A percentile compares a stretch with the other conserved stretches of the same genome.
phyloP scores from a whole-genome alignment of 768 basidiomycete genomes.

The Tylopilus rubrobrunneus region DNA sequence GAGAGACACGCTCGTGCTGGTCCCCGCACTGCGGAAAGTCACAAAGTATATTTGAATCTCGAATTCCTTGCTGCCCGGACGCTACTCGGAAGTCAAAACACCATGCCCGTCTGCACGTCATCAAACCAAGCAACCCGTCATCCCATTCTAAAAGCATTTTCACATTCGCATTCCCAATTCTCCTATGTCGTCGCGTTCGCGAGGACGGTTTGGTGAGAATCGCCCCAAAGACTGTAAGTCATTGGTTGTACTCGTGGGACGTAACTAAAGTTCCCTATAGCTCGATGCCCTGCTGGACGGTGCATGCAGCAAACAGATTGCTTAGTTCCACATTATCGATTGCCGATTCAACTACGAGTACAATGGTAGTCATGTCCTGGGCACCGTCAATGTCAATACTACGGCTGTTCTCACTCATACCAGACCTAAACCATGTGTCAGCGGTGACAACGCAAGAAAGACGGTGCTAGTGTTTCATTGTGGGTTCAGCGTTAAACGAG shows the following conservation, averaged over 20 bases:
- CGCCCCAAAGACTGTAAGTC: conserved; percentile 67
- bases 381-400: too few relatives aligned
- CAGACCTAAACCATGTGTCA: conserved; percentile 65
- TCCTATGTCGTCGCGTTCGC: conserved; percentile 90
- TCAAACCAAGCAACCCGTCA: conserved; percentile 14
- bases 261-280: conserved; percentile 37
- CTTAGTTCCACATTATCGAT: conserved; percentile 80
- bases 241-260: not conserved
- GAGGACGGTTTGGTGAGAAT: conserved; percentile 97
- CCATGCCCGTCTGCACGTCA: conserved; percentile 40
- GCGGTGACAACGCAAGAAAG: conserved; percentile 75
- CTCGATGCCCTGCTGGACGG: conserved; percentile 78
- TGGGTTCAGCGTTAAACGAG: conserved; percentile 96
- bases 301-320: conserved; percentile 58
- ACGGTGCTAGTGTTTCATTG: conserved; percentile 95
- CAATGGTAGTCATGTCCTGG: conserved; percentile 89
- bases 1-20: conserved; percentile 15
- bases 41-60: conserved; percentile 28
- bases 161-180: conserved; percentile 39
- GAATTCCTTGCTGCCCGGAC: conserved; percentile 66
- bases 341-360: conserved; percentile 98
- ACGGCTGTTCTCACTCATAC: too few relatives aligned
- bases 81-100: conserved; percentile 59
- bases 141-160: conserved; percentile 29
- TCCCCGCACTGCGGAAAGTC: conserved; percentile 21